Base-by-base conservation (phyloP, 495 filamentous ascomycete genomes). In the Aspergillus asperescens region DNA sequence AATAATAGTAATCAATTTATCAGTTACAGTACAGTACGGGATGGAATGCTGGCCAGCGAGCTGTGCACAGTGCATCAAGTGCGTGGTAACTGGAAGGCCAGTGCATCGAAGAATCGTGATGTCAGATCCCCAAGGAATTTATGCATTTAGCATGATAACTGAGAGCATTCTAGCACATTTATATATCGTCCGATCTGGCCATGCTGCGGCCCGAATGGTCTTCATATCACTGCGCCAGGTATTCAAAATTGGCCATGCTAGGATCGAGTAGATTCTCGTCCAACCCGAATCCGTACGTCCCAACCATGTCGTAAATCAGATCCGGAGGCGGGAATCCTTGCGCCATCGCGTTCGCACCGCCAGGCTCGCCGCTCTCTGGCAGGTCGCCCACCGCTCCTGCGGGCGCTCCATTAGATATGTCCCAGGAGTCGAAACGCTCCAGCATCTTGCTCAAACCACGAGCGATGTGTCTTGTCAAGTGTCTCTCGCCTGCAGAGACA, bases 401-500 rank as follows among this genome's bases (percentile, higher is more conserved):
- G 5, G 51, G n/a, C 5, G 23, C 49, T 24, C 50, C 58, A 40
- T 54, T 39, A 63, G 66, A 68, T 20, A 64, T 58, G 42, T 76
- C 73, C 73, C 73, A 76, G 1, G 71, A 63, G 55, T 76, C 70
- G 40, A 74, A 76, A 0, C 71, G 71, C 47, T 73, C 73, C 2
- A 76, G 54, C 71, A 76, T 79, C 55, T 80, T 80, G 54, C 77
- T 71, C 29, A 80, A 57, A 0, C 77, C 77, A 13, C 69, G 73
- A 20, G 77, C 77, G 54, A 80, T 76, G 48, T 79, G 76, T 32
- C 74, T 67, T 7, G 78, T 78, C 37, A 80, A 65, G 54, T 80
- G 77, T 45, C 73, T 66, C 49, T 79, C 77, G 15, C 77, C 76
- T 5, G 74, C 75, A 25, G 68, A 72, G 37, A 77, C 75, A 48